These are phyloP conservation scores for Aeminium ludgeri DNA, from an alignment of 495 filamentous ascomycete species.

Conservation along the genomic window DNA sequence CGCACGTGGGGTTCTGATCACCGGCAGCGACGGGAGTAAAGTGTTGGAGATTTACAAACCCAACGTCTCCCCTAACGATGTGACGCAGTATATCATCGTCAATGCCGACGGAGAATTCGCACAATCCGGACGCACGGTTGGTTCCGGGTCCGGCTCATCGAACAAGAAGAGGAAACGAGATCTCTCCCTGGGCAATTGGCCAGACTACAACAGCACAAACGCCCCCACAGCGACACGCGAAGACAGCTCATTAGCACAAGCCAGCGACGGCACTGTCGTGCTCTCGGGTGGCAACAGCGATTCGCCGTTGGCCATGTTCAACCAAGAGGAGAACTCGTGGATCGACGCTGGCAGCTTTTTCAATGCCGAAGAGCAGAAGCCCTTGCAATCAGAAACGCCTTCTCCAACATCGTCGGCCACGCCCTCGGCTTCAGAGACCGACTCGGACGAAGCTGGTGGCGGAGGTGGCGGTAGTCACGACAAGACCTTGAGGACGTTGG, in stretches of 20 bases:
- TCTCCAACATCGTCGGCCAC: constrained; percentile 26
- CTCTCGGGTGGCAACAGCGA: constrained; percentile 57
- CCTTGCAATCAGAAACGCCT: constrained; percentile 15
- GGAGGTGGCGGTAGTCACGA: constrained; percentile 17
- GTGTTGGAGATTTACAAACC: constrained; percentile 71
- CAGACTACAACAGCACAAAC: constrained; percentile 56
- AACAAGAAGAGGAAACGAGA: constrained; percentile 28
- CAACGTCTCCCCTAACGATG: constrained; percentile 55
- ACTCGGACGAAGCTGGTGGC: constrained; percentile 21
- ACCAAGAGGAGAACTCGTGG: constrained; percentile 66
- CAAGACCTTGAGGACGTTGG: constrained; percentile 46
- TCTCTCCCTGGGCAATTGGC: constrained; percentile 46
- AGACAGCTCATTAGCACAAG: constrained; percentile 47
- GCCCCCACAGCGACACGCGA: constrained; percentile 42
- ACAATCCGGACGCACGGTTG: constrained; percentile 26
- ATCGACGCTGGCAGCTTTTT: constrained; percentile 55
- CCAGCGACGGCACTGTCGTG: constrained; percentile 45
- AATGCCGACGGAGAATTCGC: constrained; percentile 28
- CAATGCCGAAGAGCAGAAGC: constrained; percentile 26
- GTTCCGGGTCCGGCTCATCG: constrained; percentile 19
- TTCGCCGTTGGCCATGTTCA: constrained; percentile 59
- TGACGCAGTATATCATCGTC: constrained; percentile 47
- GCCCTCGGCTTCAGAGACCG: constrained; percentile 27
- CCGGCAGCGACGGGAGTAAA: constrained; percentile 62
- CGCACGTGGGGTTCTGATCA: constrained; percentile 45